phyloP scores from a whole-genome alignment of 805 yeast species.

The Lipomyces orientalis region DNA sequence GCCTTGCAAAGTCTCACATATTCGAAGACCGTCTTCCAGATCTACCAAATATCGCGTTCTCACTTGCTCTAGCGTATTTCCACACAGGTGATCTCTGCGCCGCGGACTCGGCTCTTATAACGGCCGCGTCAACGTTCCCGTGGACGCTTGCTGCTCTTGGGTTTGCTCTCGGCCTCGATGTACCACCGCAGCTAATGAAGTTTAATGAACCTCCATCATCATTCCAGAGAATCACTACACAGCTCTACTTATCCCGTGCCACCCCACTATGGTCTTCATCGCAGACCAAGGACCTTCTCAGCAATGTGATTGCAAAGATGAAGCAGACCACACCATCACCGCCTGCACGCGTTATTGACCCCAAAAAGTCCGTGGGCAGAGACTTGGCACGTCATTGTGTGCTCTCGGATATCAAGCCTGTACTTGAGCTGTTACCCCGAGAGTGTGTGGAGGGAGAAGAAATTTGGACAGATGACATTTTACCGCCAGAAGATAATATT shows the following conservation, averaged over 20 bases:
- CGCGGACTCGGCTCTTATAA: conserved; percentile 56
- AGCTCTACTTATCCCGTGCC: conserved; percentile 38
- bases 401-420: conserved; percentile 39
- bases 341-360: conserved; percentile 15
- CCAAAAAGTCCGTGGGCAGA: conserved; percentile 25
- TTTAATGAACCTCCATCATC: conserved; percentile 31
- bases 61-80: conserved; percentile 67
- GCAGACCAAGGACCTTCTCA: conserved; percentile 30
- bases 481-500: conserved; percentile 40
- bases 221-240: conserved; percentile 35
- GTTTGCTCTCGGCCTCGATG: conserved; percentile 49
- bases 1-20: conserved; percentile 61
- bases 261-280: conserved; percentile 37
- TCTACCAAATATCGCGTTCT: conserved; percentile 73
- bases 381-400: conserved; percentile 40
- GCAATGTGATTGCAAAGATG: conserved; percentile 12
- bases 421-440: conserved; percentile 35
- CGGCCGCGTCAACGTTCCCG: conserved; percentile 64
- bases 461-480: conserved; percentile 40
- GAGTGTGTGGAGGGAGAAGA: conserved; percentile 31
- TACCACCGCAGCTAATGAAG: conserved; percentile 22
- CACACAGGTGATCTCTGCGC: conserved; percentile 45
- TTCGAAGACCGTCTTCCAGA: conserved; percentile 68
- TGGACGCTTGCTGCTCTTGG: conserved; percentile 59
- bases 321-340: conserved; percentile 16